phyloP scores from a whole-genome alignment of 805 yeast species.

The Cyberlindnera bimundalis region DNA sequence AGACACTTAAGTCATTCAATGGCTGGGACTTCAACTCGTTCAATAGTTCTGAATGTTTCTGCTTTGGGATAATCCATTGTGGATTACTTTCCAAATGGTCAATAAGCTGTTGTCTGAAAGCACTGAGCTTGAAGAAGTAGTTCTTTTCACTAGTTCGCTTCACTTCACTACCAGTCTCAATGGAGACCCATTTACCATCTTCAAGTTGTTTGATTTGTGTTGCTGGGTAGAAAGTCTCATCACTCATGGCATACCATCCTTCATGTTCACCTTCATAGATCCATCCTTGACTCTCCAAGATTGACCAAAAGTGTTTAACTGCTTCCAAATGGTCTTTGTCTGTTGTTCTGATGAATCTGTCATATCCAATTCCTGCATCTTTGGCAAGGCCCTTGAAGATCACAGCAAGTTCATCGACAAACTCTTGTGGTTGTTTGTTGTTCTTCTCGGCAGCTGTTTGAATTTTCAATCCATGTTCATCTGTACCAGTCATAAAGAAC shows the following conservation, averaged over 20 bases:
- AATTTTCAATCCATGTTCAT: conserved; percentile 94
- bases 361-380: conserved; percentile 53
- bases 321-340: conserved; percentile 71
- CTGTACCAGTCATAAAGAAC: conserved; percentile 85
- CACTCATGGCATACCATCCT: conserved; percentile 95
- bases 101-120: conserved; percentile 54
- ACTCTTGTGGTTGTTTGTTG: conserved; percentile 52
- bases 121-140: conserved; percentile 75
- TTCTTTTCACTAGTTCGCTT: conserved; percentile 74
- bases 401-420: conserved; percentile 67
- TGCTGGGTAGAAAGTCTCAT: conserved; percentile 91
- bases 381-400: conserved; percentile 64
- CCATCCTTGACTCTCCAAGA: conserved; percentile 53
- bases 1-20: conserved; percentile 74
- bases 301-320: conserved; percentile 68
- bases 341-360: conserved; percentile 87
- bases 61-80: conserved; percentile 61
- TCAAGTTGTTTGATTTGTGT: conserved; percentile 51
- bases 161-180: conserved; percentile 77
- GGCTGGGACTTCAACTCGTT: conserved; percentile 48
- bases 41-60: conserved; percentile 51
- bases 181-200: conserved; percentile 40
- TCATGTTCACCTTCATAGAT: conserved; percentile 80
- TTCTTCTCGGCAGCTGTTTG: conserved; percentile 73
- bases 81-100: conserved; percentile 46